Percentiles rank a stretch among this genome's conserved stretches.
phyloP scores from a whole-genome alignment of 169 alveolate genomes.

The Plasmodium cynomolgi region DNA sequence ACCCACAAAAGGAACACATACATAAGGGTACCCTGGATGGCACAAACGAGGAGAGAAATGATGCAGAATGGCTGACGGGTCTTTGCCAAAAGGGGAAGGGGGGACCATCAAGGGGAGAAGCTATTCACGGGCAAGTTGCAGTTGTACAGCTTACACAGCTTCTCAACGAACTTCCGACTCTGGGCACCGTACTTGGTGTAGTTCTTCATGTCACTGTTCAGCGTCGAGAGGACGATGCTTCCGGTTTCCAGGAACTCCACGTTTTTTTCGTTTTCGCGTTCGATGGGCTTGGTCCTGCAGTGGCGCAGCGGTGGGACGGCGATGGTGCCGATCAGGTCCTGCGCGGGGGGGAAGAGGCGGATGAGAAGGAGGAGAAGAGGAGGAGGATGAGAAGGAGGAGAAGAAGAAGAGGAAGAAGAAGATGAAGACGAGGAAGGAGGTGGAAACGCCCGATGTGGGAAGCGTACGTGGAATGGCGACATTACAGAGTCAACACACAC shows the following conservation, averaged over 20 bases:
- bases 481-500: background rate
- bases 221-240: slow-evolving; percentile 30
- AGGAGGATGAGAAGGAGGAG: background rate
- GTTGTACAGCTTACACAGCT: slow-evolving; percentile 65
- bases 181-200: background rate
- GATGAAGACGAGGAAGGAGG: background rate
- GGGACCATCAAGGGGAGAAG: background rate
- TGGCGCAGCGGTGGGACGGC: slow-evolving; percentile 73
- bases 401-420: too few species aligned
- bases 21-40: background rate
- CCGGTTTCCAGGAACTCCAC: slow-evolving; percentile 45
- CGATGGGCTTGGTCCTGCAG: slow-evolving; percentile 53
- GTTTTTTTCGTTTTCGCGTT: slow-evolving; percentile 56
- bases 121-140: slow-evolving; percentile 70
- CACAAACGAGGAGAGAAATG: background rate
- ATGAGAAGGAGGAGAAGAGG: background rate
- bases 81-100: background rate
- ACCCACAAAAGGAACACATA: background rate
- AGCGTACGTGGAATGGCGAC: background rate
- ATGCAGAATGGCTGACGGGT: background rate
- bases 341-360: background rate
- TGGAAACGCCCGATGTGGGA: background rate
- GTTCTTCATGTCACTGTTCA: slow-evolving; percentile 27
- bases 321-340: slow-evolving; percentile 72
- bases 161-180: slow-evolving; percentile 31